A percentile compares a stretch with the other conserved stretches of the same genome.
These are phyloP conservation scores for Alnus glutinosa DNA, from an alignment of 306 rosid species.

Conservation along the genomic window DNA sequence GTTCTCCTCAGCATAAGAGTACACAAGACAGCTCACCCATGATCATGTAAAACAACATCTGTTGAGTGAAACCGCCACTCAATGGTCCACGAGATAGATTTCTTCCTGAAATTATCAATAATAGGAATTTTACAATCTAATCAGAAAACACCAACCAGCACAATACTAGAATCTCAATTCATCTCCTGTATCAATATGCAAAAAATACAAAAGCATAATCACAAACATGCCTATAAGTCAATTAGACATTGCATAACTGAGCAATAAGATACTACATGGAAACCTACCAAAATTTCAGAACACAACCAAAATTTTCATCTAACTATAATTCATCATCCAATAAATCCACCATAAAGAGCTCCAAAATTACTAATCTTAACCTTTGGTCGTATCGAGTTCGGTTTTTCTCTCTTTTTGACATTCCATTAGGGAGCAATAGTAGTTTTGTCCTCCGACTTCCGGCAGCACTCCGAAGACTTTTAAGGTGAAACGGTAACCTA, in stretches of 20 bases:
- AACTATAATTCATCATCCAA: background rate
- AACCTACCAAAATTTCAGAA: background rate
- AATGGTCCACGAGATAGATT: conserved; percentile 81
- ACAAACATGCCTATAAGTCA: conserved; percentile 2
- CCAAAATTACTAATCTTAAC: conserved; percentile 36
- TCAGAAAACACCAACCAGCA: background rate
- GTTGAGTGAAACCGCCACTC: conserved; percentile 84
- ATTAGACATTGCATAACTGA: background rate
- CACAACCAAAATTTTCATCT: background rate
- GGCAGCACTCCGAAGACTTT: conserved; percentile 55
- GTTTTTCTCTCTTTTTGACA: conserved; percentile 80
- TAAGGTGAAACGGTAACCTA: conserved; percentile 57
- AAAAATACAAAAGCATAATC: background rate
- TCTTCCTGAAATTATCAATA: conserved; percentile 56
- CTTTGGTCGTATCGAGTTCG: conserved; percentile 66
- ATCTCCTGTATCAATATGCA: background rate
- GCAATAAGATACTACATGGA: background rate
- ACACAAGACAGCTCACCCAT: conserved; percentile 58
- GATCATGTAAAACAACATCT: conserved; percentile 57
- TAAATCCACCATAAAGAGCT: background rate
- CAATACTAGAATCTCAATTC: background rate
- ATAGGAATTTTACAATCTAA: background rate
- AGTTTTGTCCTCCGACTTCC: conserved; percentile 62
- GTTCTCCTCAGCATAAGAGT: background rate
- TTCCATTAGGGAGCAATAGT: conserved; percentile 69